phyloP scores from a whole-genome alignment of 768 basidiomycete species.

The Phaffia australis region DNA sequence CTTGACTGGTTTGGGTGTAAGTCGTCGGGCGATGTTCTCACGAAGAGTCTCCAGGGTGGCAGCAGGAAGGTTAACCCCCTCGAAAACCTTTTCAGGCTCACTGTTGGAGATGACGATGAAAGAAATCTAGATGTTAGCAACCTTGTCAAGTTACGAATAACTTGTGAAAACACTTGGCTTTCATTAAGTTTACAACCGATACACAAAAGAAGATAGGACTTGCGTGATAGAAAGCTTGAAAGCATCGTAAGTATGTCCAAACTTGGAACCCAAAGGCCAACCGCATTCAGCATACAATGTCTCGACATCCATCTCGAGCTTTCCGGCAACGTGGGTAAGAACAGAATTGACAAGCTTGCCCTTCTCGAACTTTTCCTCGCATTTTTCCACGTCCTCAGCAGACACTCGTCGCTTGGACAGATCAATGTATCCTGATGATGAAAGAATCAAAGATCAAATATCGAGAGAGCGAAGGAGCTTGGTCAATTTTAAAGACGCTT shows the following conservation, averaged over 20 bases:
- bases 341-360: slow-evolving; percentile 91
- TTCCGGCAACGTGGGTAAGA: slow-evolving; percentile 57
- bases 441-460: slow-evolving; percentile 9
- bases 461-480: neutral
- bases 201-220: slow-evolving; percentile 34
- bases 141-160: slow-evolving; percentile 37
- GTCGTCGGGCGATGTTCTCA: slow-evolving; percentile 77
- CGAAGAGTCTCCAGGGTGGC: slow-evolving; percentile 56
- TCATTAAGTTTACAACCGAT: neutral
- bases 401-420: slow-evolving; percentile 95
- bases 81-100: slow-evolving; percentile 70
- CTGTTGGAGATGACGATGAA: slow-evolving; percentile 37
- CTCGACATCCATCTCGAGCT: slow-evolving; percentile 49
- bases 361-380: slow-evolving; percentile 97
- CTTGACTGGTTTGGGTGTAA: slow-evolving; percentile 98
- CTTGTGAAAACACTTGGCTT: neutral
- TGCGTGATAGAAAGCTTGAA: slow-evolving; percentile 95
- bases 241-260: slow-evolving; percentile 92
- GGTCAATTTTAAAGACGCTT: neutral
- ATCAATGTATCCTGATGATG: slow-evolving; percentile 82
- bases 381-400: slow-evolving; percentile 96
- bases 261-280: slow-evolving; percentile 86
- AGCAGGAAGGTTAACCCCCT: slow-evolving; percentile 49
- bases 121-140: neutral
- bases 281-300: slow-evolving; percentile 77